These are phyloP conservation scores for Komagataella pseudopastoris DNA, from an alignment of 805 yeast genomes.

Conservation along the genomic window DNA sequence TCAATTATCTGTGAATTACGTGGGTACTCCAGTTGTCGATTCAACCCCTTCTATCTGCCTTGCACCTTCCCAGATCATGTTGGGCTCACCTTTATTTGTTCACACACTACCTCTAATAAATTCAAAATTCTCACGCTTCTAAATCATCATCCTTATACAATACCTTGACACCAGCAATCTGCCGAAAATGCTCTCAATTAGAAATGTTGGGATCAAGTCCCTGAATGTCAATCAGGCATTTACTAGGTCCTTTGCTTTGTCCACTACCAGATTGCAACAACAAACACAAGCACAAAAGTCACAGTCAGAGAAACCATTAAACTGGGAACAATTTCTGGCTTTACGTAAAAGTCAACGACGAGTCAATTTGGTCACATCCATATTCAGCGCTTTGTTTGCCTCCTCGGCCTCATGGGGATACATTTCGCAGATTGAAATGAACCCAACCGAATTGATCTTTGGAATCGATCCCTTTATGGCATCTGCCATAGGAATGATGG, in stretches of 20 bases:
- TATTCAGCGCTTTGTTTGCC: constrained; percentile 53
- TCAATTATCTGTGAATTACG: too few species aligned
- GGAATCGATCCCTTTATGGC: constrained; percentile 88
- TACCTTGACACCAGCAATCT: background rate
- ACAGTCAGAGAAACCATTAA: constrained; percentile 15
- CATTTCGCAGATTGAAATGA: constrained; percentile 72
- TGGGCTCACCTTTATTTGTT: too few species aligned
- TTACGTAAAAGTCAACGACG: constrained; percentile 67
- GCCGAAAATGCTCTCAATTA: background rate
- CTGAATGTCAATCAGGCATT: background rate
- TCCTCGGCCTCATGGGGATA: constrained; percentile 59
- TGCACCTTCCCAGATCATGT: too few species aligned
- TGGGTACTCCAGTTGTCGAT: too few species aligned
- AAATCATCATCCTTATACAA: too few species aligned
- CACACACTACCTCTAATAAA: too few species aligned
- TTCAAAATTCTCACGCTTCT: too few species aligned
- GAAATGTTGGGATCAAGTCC: background rate
- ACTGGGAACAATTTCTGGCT: constrained; percentile 73
- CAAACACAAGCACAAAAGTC: background rate
- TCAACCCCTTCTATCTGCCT: too few species aligned
- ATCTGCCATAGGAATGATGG: constrained; percentile 57
- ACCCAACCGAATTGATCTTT: constrained; percentile 71
- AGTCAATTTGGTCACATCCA: constrained; percentile 55
- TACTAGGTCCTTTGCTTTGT: background rate
- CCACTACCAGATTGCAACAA: background rate